These are phyloP conservation scores for Cladophialophora carrionii DNA, from an alignment of 2,329 filamentous ascomycete species.

Conservation along the genomic window DNA sequence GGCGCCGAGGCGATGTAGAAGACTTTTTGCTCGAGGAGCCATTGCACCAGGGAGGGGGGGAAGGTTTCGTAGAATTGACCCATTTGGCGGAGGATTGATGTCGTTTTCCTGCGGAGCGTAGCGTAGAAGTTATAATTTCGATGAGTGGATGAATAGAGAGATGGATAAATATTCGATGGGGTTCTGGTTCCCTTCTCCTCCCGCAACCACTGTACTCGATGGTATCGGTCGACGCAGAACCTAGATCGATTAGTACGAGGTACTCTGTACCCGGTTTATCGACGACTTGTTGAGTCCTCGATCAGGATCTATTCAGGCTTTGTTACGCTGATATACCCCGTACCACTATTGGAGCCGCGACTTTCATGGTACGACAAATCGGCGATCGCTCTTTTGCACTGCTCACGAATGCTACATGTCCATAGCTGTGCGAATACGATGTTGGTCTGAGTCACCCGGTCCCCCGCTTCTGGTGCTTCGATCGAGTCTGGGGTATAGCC, in stretches of 20 bases:
- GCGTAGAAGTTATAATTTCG: no score
- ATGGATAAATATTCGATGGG: not conserved
- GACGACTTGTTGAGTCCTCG: not conserved
- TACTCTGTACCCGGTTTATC: not conserved
- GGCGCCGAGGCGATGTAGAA: constrained; percentile 78
- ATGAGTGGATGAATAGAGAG: no score
- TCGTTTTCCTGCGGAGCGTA: not conserved
- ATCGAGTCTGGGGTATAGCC: constrained; percentile 11
- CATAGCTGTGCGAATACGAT: not conserved
- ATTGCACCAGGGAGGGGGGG: constrained; percentile 59
- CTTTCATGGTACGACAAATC: not conserved
- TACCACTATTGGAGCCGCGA: not conserved
- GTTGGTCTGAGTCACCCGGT: not conserved
- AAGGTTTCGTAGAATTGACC: constrained; percentile 62
- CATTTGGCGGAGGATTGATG: constrained; percentile 49
- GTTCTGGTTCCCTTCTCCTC: not conserved
- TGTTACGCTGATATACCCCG: not conserved
- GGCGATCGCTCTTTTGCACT: not conserved
- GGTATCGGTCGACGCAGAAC: not conserved
- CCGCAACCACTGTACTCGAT: not conserved
- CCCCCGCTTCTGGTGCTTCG: not conserved
- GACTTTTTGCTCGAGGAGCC: constrained; percentile 69
- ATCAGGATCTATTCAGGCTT: not conserved
- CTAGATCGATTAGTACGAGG: not conserved
- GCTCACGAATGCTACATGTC: not conserved